A percentile compares a stretch with the other conserved stretches of the same genome.
Evolutionary conservation across 306 rosid species (phyloP).

Genomic region (Bauhinia variegata): DNA sequence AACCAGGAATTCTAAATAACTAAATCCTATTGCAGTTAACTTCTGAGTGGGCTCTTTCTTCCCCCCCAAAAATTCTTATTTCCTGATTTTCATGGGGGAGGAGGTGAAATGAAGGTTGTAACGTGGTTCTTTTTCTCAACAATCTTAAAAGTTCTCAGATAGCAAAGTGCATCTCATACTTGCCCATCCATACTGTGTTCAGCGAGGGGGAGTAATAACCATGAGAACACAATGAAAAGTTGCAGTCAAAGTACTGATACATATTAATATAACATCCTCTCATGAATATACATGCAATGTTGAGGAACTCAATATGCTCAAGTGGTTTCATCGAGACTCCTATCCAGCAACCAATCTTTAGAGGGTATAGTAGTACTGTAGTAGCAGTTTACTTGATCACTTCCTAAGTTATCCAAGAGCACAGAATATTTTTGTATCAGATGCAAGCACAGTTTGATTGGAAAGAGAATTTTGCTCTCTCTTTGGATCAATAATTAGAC

Average conservation of each 20-base stretch:
- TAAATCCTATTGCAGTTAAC: no score
- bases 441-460: neutral
- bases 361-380: constrained; percentile 5
- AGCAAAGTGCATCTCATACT: constrained; percentile 8
- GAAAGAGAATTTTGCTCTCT: constrained; percentile 2
- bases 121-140: neutral
- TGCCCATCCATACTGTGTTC: neutral
- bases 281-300: no score
- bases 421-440: neutral
- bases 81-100: neutral
- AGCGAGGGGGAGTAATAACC: neutral
- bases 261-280: no score
- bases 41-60: neutral
- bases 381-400: neutral
- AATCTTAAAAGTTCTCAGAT: neutral
- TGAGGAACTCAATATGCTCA: no score
- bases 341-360: constrained; percentile 6
- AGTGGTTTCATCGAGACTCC: constrained; percentile 1
- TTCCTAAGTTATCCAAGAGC: neutral
- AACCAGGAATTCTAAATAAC: neutral
- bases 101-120: neutral
- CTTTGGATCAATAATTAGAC: no score
- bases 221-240: neutral
- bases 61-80: no score
- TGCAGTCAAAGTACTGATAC: no score